Percentiles rank a stretch among this genome's conserved stretches.
Evolutionary conservation across 352 stramenopile species (phyloP).

Genomic region (Pythium utonaiense): DNA sequence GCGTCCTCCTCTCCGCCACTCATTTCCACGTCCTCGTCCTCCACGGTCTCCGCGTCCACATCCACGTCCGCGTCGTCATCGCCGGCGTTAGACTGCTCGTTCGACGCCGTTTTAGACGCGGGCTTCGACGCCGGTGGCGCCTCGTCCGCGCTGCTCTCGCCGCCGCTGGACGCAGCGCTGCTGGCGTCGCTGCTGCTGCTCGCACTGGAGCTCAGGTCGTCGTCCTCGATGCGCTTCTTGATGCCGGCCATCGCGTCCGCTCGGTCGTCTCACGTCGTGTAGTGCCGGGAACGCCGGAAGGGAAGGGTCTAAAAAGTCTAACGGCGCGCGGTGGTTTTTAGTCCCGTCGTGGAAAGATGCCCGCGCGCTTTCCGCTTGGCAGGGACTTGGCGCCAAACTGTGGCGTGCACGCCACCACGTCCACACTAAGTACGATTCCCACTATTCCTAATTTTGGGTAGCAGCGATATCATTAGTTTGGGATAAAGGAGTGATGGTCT

Average conservation of each 20-base stretch:
- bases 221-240: conserved; percentile 23
- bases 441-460: not conserved
- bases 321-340: conserved; percentile 2
- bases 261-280: not conserved
- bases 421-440: conserved; percentile 15
- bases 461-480: not conserved
- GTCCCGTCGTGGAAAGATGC: not conserved
- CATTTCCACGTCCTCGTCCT: conserved; percentile 21
- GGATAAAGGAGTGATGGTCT: conserved; percentile 16
- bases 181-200: conserved; percentile 15
- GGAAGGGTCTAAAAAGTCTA: conserved; percentile 9
- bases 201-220: conserved; percentile 19
- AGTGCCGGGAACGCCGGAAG: not conserved
- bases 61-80: conserved; percentile 8
- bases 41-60: conserved; percentile 18
- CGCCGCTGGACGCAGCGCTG: conserved; percentile 9
- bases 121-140: not conserved
- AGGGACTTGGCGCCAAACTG: conserved; percentile 21
- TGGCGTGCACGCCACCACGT: not conserved
- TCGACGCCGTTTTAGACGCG: not conserved
- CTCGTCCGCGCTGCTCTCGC: conserved; percentile 11
- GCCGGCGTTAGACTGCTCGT: not conserved
- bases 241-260: conserved; percentile 7
- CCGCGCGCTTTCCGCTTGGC: conserved; percentile 13
- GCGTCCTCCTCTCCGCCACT: conserved; percentile 30